These are phyloP conservation scores for Escovopsis sp. DNA, from an alignment of 2,329 filamentous ascomycete genomes.

Conservation along the genomic window DNA sequence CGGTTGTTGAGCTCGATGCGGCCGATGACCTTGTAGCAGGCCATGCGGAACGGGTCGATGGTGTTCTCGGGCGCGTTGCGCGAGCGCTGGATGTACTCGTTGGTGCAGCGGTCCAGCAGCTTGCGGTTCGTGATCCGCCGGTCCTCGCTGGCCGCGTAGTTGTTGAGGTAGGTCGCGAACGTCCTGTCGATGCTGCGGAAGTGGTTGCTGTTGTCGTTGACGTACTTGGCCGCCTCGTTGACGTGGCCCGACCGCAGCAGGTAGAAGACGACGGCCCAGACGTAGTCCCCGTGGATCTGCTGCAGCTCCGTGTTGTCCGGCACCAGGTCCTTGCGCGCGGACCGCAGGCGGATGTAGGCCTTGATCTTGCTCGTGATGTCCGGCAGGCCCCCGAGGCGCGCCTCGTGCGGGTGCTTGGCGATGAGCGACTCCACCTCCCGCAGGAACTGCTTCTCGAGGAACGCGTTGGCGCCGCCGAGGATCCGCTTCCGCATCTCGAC, in stretches of 20 bases:
- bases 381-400: constrained; percentile 77
- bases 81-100: constrained; percentile 74
- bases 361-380: constrained; percentile 82
- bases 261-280: constrained; percentile 92
- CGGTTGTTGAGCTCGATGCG: constrained; percentile 55
- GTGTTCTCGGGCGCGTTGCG: constrained; percentile 76
- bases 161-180: constrained; percentile 75
- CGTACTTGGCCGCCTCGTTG: constrained; percentile 73
- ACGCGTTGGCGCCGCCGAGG: constrained; percentile 62
- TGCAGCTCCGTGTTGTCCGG: constrained; percentile 71
- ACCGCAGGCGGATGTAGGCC: constrained; percentile 75
- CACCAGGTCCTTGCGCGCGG: constrained; percentile 68
- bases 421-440: constrained; percentile 64
- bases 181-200: constrained; percentile 86
- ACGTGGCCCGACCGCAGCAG: constrained; percentile 74
- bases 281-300: constrained; percentile 65
- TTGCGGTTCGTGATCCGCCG: constrained; percentile 58
- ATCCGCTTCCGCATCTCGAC: constrained; percentile 64
- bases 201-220: constrained; percentile 60
- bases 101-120: constrained; percentile 74
- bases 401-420: constrained; percentile 72
- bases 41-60: constrained; percentile 88
- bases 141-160: constrained; percentile 65
- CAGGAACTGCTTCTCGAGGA: constrained; percentile 71
- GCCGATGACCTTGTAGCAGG: constrained; percentile 95